Conservation (phyloP, 2,329 filamentous ascomycete species). For the Phyllosticta ampelicida region DNA sequence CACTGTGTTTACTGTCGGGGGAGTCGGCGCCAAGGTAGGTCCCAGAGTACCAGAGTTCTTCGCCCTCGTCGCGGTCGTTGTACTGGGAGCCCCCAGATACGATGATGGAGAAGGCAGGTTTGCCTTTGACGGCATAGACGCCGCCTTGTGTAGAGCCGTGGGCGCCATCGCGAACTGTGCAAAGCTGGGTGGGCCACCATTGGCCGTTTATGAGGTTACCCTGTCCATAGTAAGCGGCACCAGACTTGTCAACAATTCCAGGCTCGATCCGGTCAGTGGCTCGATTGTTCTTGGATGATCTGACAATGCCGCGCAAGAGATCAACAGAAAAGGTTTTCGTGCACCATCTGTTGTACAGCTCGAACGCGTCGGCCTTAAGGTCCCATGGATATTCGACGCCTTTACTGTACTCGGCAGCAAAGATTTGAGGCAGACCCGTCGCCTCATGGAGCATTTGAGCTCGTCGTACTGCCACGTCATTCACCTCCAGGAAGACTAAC, state of each 20-base stretch:
- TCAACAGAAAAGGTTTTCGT: slow-evolving; percentile 32
- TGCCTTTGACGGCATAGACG: slow-evolving; percentile 37
- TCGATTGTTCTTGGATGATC: slow-evolving; percentile 13
- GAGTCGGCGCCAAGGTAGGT: slow-evolving; percentile 42
- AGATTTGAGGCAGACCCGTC: slow-evolving; percentile 32
- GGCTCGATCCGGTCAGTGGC: slow-evolving; percentile 19
- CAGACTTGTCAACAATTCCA: slow-evolving; percentile 14
- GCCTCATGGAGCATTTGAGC: slow-evolving; percentile 26
- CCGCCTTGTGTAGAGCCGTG: slow-evolving; percentile 41
- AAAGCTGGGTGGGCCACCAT: slow-evolving; percentile 47
- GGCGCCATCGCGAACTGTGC: slow-evolving; percentile 41
- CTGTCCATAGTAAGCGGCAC: slow-evolving; percentile 28
- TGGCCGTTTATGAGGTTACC: slow-evolving; percentile 35
- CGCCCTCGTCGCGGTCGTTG: slow-evolving; percentile 40
- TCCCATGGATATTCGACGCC: slow-evolving; percentile 33
- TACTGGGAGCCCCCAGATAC: slow-evolving; percentile 37
- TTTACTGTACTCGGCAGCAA: slow-evolving; percentile 18
- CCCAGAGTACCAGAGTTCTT: slow-evolving; percentile 27
- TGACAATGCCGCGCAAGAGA: slow-evolving; percentile 35
- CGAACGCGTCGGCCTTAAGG: slow-evolving; percentile 36
- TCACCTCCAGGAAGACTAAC: slow-evolving; percentile 27
- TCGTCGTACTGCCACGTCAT: slow-evolving; percentile 22
- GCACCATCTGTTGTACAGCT: slow-evolving; percentile 38
- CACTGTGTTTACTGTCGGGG: slow-evolving; percentile 20
- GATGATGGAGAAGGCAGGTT: slow-evolving; percentile 46